Evolutionary conservation across 2,329 filamentous ascomycete genomes (phyloP).

Genomic region (Chrysoporthe puriensis): DNA sequence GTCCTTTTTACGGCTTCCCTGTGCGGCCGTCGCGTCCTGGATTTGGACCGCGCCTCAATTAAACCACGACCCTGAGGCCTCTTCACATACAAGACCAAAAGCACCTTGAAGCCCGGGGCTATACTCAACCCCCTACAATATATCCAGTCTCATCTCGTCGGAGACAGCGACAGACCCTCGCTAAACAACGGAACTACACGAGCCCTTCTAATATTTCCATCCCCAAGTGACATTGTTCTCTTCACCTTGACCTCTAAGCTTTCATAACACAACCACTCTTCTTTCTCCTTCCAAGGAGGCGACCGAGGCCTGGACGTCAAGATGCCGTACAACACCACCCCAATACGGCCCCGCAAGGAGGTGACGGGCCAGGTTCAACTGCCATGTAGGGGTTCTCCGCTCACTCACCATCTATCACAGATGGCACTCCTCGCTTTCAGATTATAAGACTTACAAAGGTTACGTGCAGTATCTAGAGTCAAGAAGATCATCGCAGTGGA

Average conservation of each 20-base stretch:
- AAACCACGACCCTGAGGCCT: constrained; percentile 8
- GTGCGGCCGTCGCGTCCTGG: constrained; percentile 19
- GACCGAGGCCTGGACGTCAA: constrained; percentile 24
- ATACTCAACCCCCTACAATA: neutral
- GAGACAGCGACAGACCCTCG: neutral
- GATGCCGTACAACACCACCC: constrained; percentile 91
- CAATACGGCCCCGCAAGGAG: constrained; percentile 79
- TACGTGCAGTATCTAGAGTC: constrained; percentile 78
- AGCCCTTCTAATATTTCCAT: neutral
- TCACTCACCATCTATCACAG: neutral
- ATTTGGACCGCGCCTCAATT: constrained; percentile 31
- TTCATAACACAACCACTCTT: neutral
- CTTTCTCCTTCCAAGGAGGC: neutral
- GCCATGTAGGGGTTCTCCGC: constrained; percentile 66
- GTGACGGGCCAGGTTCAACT: constrained; percentile 83
- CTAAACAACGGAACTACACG: neutral
- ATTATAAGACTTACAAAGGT: constrained; percentile 9
- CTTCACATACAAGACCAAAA: constrained; percentile 17
- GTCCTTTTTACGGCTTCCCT: neutral
- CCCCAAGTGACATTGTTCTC: neutral
- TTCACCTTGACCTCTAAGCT: neutral
- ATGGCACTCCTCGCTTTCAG: no score
- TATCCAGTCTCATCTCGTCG: no score
- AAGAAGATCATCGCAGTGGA: constrained; percentile 95
- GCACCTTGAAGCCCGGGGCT: neutral